phyloP scores from a whole-genome alignment of 139 green algal genomes.

The Picochlorum sp. region DNA sequence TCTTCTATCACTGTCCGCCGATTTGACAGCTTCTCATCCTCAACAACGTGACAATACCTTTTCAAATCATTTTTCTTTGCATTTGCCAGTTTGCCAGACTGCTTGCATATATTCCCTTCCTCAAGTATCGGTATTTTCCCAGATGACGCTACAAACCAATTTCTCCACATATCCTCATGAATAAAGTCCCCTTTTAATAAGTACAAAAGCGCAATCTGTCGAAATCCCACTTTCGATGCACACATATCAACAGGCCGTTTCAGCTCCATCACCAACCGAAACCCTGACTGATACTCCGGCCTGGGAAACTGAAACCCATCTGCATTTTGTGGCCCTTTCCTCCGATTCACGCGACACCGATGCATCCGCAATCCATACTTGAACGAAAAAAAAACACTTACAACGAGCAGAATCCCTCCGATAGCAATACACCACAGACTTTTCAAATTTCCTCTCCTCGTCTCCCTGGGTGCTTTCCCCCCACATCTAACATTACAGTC shows the following conservation, averaged over 20 bases:
- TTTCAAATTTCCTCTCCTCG: no score
- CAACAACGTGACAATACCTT: no score
- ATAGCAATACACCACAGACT: no score
- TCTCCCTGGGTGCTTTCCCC: no score
- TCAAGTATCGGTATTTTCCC: not conserved
- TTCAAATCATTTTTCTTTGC: not conserved
- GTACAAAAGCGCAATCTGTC: constrained; percentile 24
- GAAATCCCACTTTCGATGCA: not conserved
- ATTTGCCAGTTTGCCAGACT: no score
- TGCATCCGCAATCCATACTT: no score
- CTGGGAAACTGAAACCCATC: not conserved
- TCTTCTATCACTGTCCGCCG: not conserved
- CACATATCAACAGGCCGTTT: not conserved
- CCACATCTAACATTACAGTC: no score
- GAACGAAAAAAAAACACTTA: no score
- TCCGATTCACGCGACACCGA: no score
- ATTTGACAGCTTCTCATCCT: not conserved
- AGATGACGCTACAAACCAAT: not conserved
- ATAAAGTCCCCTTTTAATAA: constrained; percentile 10
- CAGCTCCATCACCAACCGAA: not conserved
- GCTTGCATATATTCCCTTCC: no score
- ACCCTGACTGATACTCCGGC: not conserved
- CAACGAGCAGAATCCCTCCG: no score
- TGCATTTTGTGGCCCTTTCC: not conserved
- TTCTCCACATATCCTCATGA: constrained; percentile 6